Percentiles rank a stretch among this genome's conserved stretches.
These are phyloP conservation scores for Colletotrichum somersetense DNA, from an alignment of 2,329 filamentous ascomycete genomes.

Conservation along the genomic window DNA sequence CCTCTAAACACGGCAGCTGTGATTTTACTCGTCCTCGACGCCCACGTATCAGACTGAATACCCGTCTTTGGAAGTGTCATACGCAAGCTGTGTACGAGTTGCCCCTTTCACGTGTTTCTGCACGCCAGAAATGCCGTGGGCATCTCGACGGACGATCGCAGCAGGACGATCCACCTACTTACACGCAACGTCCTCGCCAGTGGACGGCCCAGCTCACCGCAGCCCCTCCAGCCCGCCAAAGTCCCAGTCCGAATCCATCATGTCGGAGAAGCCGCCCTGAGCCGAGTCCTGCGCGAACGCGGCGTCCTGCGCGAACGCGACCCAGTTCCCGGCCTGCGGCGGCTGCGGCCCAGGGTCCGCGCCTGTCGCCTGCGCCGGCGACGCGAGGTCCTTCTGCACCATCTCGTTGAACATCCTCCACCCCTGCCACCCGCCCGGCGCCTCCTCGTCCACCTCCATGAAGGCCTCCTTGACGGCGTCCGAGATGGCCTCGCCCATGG, in stretches of 20 bases:
- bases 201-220: not conserved
- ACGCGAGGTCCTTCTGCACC: conserved; percentile 42
- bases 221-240: conserved; percentile 21
- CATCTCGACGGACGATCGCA: not conserved
- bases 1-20: too few species aligned
- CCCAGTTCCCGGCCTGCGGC: not conserved
- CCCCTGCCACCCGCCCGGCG: conserved; percentile 46
- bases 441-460: conserved; percentile 49
- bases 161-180: too few species aligned
- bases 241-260: conserved; percentile 38
- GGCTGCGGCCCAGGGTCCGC: not conserved
- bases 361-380: not conserved
- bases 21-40: too few species aligned
- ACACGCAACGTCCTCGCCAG: too few species aligned
- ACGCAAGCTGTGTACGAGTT: too few species aligned
- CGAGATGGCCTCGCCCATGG: conserved; percentile 37
- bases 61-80: too few species aligned
- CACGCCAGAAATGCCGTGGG: not conserved
- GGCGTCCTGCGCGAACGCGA: not conserved
- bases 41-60: too few species aligned
- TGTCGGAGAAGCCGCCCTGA: not conserved
- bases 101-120: too few species aligned
- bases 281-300: not conserved
- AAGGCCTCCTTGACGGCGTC: conserved; percentile 47
- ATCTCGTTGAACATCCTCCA: conserved; percentile 50